Evolutionary conservation across 805 yeast genomes (phyloP).

Genomic region (Grigorovia transvaalensis): DNA sequence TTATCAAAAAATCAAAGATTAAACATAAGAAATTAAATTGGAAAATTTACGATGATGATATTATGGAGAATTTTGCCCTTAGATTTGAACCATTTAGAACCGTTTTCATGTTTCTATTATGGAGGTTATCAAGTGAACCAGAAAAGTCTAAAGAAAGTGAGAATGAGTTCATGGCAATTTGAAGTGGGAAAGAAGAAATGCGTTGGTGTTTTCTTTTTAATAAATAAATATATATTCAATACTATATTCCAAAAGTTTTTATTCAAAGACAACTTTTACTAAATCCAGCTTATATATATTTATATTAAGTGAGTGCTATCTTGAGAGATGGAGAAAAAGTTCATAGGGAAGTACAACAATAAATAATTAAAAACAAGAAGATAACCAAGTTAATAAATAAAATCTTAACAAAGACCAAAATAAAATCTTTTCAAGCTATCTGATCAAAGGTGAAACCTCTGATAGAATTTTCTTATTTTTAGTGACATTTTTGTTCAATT

Average conservation of each 20-base stretch:
- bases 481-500: slow-evolving; percentile 13
- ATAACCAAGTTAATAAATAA: no score
- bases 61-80: slow-evolving; percentile 45
- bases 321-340: background rate
- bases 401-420: no score
- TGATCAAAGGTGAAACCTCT: slow-evolving; percentile 29
- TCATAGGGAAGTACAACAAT: background rate
- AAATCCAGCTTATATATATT: no score
- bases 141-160: slow-evolving; percentile 18
- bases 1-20: slow-evolving; percentile 28
- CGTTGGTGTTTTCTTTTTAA: no score
- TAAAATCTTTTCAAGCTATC: background rate
- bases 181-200: background rate
- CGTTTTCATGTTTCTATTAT: slow-evolving; percentile 57
- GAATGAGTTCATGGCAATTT: slow-evolving; percentile 11
- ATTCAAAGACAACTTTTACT: no score
- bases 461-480: slow-evolving; percentile 26
- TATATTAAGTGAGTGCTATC: no score
- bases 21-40: slow-evolving; percentile 46
- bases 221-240: no score
- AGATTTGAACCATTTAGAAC: slow-evolving; percentile 57
- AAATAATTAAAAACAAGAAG: background rate
- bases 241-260: no score
- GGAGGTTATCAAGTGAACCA: slow-evolving; percentile 59
- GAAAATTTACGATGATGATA: slow-evolving; percentile 54